Evolutionary conservation across 768 basidiomycete genomes (phyloP).

Genomic region (Suillus bovinus): DNA sequence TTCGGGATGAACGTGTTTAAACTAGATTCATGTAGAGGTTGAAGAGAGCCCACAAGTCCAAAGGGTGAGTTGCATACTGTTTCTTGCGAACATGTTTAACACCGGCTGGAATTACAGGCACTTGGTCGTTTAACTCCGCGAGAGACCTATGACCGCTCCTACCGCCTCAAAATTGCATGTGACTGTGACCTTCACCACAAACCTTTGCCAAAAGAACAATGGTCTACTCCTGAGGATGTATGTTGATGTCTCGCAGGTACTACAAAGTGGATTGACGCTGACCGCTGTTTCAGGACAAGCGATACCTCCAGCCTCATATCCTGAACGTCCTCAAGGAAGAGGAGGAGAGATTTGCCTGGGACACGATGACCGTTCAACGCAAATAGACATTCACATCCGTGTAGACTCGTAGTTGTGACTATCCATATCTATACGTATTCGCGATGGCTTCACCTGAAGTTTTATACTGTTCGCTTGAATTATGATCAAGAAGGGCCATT

Average conservation of each 20-base stretch:
- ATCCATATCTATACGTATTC: conserved; percentile 21
- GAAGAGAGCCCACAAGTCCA: conserved; percentile 81
- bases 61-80: conserved; percentile 50
- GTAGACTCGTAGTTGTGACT: conserved; percentile 24
- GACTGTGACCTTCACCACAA: conserved; percentile 58
- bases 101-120: conserved; percentile 52
- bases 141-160: conserved; percentile 88
- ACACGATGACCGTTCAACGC: conserved; percentile 70
- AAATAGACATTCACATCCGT: conserved; percentile 47
- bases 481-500: neutral
- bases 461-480: conserved; percentile 1
- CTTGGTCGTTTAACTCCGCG: conserved; percentile 75
- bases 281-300: conserved; percentile 63
- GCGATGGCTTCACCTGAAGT: neutral
- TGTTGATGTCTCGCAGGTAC: conserved; percentile 24
- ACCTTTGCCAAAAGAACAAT: conserved; percentile 78
- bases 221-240: conserved; percentile 78
- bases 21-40: conserved; percentile 46
- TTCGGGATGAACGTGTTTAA: neutral
- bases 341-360: conserved; percentile 78
- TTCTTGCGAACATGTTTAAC: neutral
- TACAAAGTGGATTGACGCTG: conserved; percentile 8
- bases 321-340: conserved; percentile 72
- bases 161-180: conserved; percentile 81
- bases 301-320: conserved; percentile 85